Evolutionary conservation across 163 green algal species (phyloP), one percentile per base, ranked within the genome.

Genomic region (Scenedesmus sp.): DNA sequence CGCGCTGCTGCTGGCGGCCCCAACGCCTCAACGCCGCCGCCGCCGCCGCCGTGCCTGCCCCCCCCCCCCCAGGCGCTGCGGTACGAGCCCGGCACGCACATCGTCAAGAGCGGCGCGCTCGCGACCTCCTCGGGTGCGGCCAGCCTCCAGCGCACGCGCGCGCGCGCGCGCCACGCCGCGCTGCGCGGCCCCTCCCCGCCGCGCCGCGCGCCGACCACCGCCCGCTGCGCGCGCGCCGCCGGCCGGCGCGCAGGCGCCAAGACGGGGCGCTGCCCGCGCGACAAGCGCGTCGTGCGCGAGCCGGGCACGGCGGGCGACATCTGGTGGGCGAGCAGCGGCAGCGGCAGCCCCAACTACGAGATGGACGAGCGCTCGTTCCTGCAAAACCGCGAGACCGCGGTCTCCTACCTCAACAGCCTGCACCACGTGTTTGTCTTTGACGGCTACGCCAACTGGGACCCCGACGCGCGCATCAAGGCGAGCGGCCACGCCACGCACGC

Each of bases 241-340:
- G n/a, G n/a, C 11, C 28, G 36, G 15, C 9, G 45, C 56, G n/a
- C 75, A 88, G 87, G 91, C 31, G 89, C 89, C 80, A 97, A 97
- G 87, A 97, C 94, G 20, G 94, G 94, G 3, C 91, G 94, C 31
- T 92, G 77, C 54, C 91, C 93, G 67, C 93, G 92, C 54, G 94
- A 98, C 91, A 98, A 97, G 89, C 91, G 94, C 53, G 90, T 98
- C 26, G 92, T 98, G 73, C 85, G 89, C 3, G 92, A 98, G 75
- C 53, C 87, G 0, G 75, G 76, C 22, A 92, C 90, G 1, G 87
- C 95, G 74, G 81, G 87, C 33, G 91, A 97, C 79, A 83, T 98
- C 42, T 98, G 95, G 95, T 98, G 95, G 90, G 91, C 75, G 54
- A 82, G 20, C 56, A 81, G n/a, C 60, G 65, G 56, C 80, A 86